These are phyloP conservation scores for Chaetomiaceae sp. DNA, from an alignment of 2,329 filamentous ascomycete species.

Conservation along the genomic window DNA sequence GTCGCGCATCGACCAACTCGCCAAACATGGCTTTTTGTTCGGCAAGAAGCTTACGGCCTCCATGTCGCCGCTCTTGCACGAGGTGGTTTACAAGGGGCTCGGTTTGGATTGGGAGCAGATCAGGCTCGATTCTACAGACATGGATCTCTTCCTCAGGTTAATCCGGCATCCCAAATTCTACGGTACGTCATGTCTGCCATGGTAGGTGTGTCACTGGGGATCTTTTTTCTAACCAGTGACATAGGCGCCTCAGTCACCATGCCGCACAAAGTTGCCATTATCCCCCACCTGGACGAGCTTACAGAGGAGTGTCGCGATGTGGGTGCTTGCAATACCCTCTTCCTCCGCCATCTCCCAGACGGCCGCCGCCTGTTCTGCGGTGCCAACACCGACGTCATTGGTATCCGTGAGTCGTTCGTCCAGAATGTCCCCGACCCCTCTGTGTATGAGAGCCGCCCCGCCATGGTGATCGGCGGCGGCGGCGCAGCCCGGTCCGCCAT, in stretches of 20 bases:
- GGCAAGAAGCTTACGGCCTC: slow-evolving; percentile 54
- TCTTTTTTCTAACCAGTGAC: neutral
- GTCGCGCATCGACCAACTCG: slow-evolving; percentile 30
- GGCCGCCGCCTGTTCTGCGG: slow-evolving; percentile 57
- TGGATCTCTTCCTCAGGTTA: slow-evolving; percentile 46
- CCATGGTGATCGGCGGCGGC: slow-evolving; percentile 71
- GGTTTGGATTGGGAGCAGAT: slow-evolving; percentile 49
- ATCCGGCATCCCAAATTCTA: slow-evolving; percentile 57
- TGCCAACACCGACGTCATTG: slow-evolving; percentile 77
- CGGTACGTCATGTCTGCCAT: slow-evolving; percentile 38
- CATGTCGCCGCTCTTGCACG: slow-evolving; percentile 52
- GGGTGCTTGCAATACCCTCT: slow-evolving; percentile 77
- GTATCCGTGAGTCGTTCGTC: slow-evolving; percentile 68
- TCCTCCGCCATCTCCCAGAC: slow-evolving; percentile 48
- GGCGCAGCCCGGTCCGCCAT: slow-evolving; percentile 74
- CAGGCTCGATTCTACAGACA: slow-evolving; percentile 49
- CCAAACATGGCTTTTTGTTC: slow-evolving; percentile 52
- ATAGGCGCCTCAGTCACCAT: slow-evolving; percentile 70
- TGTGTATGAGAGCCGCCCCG: slow-evolving; percentile 56
- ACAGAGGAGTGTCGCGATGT: slow-evolving; percentile 69
- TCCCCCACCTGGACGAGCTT: slow-evolving; percentile 67
- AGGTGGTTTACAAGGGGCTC: slow-evolving; percentile 49
- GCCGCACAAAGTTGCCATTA: slow-evolving; percentile 77
- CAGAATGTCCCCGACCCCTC: slow-evolving; percentile 45
- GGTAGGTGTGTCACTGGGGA: neutral